Base-by-base conservation (phyloP, 352 stramenopile genomes). In the Pythium rishiriense region DNA sequence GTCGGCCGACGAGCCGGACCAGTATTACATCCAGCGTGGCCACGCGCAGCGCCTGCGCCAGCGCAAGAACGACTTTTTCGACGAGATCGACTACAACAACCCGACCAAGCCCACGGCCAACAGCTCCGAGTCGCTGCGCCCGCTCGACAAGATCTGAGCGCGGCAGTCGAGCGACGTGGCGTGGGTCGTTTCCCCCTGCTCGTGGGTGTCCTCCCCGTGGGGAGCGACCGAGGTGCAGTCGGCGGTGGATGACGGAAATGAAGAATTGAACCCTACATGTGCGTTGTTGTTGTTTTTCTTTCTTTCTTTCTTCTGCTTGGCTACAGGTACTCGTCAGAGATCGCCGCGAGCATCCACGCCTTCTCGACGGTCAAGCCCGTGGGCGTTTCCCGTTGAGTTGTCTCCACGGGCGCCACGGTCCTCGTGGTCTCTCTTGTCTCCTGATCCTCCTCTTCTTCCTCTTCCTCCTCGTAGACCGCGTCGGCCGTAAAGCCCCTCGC, bases 51-150 rank as follows among this genome's bases (percentile, higher is more conserved):
- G 87, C 54, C 72, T 68, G 53, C 82, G 85, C 68, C 79, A 93
- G 73, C 83, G 75, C 65, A 74, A 76, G 43, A 59, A 68, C 45
- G 71, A 85, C 54, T 84, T 81, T 59, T 88, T 88, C 48, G 83
- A 88, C 42, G 75, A 92, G 14, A 70, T 93, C 39, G 81, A 95
- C 75, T 93, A 93, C 81, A 95, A 95, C 78, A 81, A 95, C 72
- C 78, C 78, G 33, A 50, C 85, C 24, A 71, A 73, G 21, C 69
- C 76, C 31, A 56, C 72, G 28, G 57, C 72, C 48, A 75, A 72
- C 58, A 76, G 67, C 65, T 77, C 60, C 19, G 70, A 86, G 60
- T 64, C 74, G 50, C 72, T 95, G 64, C 83, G 84, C 60, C 75
- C 78, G 6, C 58, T 76, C 6, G 69, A 85, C 69, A 75, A 88